Evolutionary conservation across 768 basidiomycete genomes (phyloP).

Genomic region (Termitomyces titanicus): DNA sequence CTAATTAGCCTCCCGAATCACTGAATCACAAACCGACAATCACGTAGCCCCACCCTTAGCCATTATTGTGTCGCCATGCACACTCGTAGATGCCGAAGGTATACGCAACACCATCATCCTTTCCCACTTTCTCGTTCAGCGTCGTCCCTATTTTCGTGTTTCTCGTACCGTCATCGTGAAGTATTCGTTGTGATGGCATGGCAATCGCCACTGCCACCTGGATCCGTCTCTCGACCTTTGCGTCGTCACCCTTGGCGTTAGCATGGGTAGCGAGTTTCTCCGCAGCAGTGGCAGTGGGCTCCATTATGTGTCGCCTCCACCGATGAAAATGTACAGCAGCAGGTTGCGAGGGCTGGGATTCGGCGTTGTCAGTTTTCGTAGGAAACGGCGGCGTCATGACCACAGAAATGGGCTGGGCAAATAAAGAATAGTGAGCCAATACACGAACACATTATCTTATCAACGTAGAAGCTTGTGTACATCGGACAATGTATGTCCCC

Average conservation of each 20-base stretch:
- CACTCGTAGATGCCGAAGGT: conserved; percentile 33
- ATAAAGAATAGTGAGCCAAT: not conserved
- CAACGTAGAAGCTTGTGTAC: not conserved
- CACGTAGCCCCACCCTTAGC: conserved; percentile 4
- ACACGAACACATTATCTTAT: not conserved
- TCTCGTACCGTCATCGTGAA: not conserved
- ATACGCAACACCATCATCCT: conserved; percentile 20
- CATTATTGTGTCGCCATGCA: conserved; percentile 23
- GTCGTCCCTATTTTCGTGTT: not conserved
- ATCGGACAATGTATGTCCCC: conserved; percentile 2
- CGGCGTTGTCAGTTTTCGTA: not conserved
- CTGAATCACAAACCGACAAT: not conserved
- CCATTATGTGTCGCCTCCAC: conserved; percentile 2
- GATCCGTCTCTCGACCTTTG: not conserved
- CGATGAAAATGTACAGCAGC: not conserved
- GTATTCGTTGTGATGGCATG: conserved; percentile 13
- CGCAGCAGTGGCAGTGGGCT: not conserved
- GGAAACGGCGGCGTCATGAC: not conserved
- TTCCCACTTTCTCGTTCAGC: conserved; percentile 4
- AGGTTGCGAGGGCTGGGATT: not conserved
- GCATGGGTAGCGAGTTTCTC: not conserved
- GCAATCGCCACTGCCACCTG: conserved; percentile 16
- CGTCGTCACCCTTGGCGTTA: not conserved
- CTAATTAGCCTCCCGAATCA: not conserved
- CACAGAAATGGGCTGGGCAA: conserved; percentile 16